Percentiles rank a stretch among this genome's conserved stretches.
phyloP scores from a whole-genome alignment of 2,329 filamentous ascomycete species.

The Plectosphaerella plurivora region DNA sequence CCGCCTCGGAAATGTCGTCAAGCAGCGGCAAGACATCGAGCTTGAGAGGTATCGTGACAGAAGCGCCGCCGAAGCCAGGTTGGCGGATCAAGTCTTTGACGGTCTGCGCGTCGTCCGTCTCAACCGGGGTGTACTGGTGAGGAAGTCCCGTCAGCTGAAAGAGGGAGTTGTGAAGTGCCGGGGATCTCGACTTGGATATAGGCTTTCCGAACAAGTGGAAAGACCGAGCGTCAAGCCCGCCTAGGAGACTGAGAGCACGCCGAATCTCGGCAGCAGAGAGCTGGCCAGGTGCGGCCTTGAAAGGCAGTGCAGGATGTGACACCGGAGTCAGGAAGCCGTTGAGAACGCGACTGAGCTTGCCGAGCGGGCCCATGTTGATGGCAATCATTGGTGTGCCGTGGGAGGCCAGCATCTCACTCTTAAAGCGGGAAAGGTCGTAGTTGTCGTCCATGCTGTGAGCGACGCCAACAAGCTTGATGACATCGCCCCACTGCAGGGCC shows the following conservation, averaged over 20 bases:
- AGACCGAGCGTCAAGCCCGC: conserved; percentile 67
- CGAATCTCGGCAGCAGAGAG: conserved; percentile 87
- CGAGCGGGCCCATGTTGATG: conserved; percentile 88
- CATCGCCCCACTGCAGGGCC: conserved; percentile 82
- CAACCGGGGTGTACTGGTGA: conserved; percentile 71
- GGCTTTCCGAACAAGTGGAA: conserved; percentile 90
- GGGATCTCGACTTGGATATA: conserved; percentile 76
- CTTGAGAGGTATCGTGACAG: conserved; percentile 94
- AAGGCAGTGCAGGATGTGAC: conserved; percentile 81
- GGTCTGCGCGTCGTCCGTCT: conserved; percentile 63
- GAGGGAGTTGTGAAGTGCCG: conserved; percentile 82
- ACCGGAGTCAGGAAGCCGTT: conserved; percentile 95
- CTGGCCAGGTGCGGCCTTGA: conserved; percentile 91
- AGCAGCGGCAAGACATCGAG: conserved; percentile 78
- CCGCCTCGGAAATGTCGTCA: conserved; percentile 75
- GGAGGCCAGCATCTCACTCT: conserved; percentile 64
- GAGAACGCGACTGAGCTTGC: conserved; percentile 84
- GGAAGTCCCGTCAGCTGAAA: conserved; percentile 76
- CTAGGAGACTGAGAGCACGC: conserved; percentile 70
- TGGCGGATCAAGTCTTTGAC: conserved; percentile 63
- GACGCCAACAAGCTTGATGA: conserved; percentile 89
- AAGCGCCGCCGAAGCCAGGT: conserved; percentile 82
- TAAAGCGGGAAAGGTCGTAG: conserved; percentile 78
- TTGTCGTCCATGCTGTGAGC: conserved; percentile 79
- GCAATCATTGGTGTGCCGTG: conserved; percentile 84